Base-by-base conservation (phyloP, 192 early-diverging fungal genomes). In the Ambispora gerdemannii region DNA sequence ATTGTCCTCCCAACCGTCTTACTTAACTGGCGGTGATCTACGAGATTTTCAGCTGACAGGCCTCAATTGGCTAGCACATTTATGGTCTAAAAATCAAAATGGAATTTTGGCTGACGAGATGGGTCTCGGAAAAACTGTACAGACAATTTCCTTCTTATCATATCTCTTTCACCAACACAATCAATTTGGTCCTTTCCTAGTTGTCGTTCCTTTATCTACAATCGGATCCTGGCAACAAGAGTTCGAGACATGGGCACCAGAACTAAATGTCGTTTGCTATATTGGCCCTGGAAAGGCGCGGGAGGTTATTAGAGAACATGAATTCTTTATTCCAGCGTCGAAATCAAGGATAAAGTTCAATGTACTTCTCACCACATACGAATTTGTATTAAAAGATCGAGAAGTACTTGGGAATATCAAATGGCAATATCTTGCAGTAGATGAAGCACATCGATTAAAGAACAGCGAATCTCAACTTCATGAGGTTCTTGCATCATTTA, bases 401-500 rank as follows among this genome's bases (percentile, higher is more conserved):
- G 87, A 85, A 28, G 74, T 90, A 50, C 79, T 99, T 4, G 89
- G 90, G 17, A 71, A 71, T 36, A 93, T 98, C 72, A 87, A 88
- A 50, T 99, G 98, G 98, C 88, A 89, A 32, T 95, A 92, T 72
- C 75, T 99, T 47, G 93, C 92, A 0, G 95, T 99, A 0, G 98
- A 99, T 67, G 98, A 99, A 78, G 98, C 98, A 3, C 98, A 99
- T 77, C 87, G 96, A 17, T 83, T 99, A 49, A 99, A 99, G 75
- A 99, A 98, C 76, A 85, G 87, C 30, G 91, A 92, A 68, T 97
- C 95, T 2, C 92, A 94, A 75, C 82, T 98, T n/a, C 92, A 98
- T 74, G 92, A 97, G 75, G 90, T 91, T 19, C 81, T 99, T 24
- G 86, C 87, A 64, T 86, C 88, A 20, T 99, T 97, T 78, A 78